Conservation (phyloP, 306 rosid species). For the Begonia peltatifolia region DNA sequence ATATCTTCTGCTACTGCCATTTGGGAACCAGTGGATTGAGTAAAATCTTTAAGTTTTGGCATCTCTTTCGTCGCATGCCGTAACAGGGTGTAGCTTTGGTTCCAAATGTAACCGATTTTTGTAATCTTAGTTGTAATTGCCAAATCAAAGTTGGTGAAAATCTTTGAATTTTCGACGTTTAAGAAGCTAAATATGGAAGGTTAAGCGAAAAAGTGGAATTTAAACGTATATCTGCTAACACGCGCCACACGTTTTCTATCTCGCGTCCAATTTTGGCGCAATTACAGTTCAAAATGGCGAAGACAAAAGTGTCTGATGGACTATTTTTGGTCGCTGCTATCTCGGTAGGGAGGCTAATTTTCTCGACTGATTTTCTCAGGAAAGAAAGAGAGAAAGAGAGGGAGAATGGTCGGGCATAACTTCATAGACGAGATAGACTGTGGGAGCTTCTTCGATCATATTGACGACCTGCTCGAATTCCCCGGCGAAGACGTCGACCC, state of each 20-base stretch:
- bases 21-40: no score
- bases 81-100: no score
- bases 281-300: no score
- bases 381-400: slow-evolving; percentile 3
- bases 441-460: slow-evolving; percentile 88
- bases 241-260: slow-evolving; percentile 15
- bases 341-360: background rate
- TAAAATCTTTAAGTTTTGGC: no score
- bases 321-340: background rate
- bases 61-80: no score
- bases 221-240: slow-evolving; percentile 15
- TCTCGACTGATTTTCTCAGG: slow-evolving; percentile 18
- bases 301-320: no score
- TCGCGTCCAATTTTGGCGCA: background rate
- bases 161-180: no score
- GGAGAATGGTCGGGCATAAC: slow-evolving; percentile 64
- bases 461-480: slow-evolving; percentile 86
- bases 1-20: no score
- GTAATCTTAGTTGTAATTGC: no score
- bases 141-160: no score
- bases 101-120: no score
- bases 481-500: slow-evolving; percentile 52
- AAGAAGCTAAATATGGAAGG: no score
- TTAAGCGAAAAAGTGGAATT: background rate
- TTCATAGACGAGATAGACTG: slow-evolving; percentile 81